Conservation (phyloP, 495 filamentous ascomycete species). For the Beverwykella pulmonaria region DNA sequence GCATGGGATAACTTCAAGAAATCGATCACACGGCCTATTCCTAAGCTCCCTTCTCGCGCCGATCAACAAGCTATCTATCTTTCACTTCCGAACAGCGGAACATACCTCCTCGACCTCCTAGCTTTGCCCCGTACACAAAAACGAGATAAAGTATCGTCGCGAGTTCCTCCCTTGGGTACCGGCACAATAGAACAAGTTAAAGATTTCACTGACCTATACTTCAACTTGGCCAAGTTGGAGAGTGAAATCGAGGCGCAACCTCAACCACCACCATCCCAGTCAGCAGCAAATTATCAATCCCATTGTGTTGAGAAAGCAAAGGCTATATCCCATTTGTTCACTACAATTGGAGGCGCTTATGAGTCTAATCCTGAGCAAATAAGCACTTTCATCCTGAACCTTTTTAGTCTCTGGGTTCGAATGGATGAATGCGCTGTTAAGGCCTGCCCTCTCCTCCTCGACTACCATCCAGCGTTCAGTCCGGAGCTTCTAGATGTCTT, state of each 20-base stretch:
- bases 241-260: constrained; percentile 26
- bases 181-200: constrained; percentile 26
- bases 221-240: constrained; percentile 41
- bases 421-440: constrained; percentile 47
- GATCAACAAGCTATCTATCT: constrained; percentile 43
- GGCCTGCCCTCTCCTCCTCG: constrained; percentile 44
- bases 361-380: constrained; percentile 50
- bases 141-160: not conserved
- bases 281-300: not conserved
- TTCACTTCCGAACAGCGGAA: constrained; percentile 51
- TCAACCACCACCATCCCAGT: not conserved
- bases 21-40: constrained; percentile 35
- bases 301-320: constrained; percentile 46
- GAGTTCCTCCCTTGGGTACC: constrained; percentile 17
- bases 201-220: constrained; percentile 41
- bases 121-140: constrained; percentile 9
- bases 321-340: constrained; percentile 47
- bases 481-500: constrained; percentile 56
- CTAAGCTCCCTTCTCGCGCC: constrained; percentile 47
- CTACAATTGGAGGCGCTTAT: constrained; percentile 47
- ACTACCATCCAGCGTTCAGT: constrained; percentile 48
- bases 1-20: constrained; percentile 14
- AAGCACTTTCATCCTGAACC: constrained; percentile 48
- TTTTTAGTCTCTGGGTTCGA: constrained; percentile 51
- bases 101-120: constrained; percentile 46